A percentile compares a stretch with the other conserved stretches of the same genome.
Conservation (phyloP, 768 basidiomycete species). For the Tylopilus sp. region DNA sequence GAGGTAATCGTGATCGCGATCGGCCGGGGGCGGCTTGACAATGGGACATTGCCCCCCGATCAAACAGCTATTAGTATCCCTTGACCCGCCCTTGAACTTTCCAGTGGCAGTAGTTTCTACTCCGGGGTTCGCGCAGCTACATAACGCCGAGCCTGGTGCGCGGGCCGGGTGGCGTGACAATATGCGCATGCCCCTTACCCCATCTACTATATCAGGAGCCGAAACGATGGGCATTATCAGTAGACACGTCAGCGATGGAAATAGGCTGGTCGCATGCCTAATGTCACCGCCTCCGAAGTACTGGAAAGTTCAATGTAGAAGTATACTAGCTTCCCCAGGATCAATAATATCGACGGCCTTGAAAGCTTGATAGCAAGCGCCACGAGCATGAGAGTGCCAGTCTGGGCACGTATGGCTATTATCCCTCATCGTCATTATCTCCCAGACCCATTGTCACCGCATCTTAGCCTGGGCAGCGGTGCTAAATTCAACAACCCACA, state of each 20-base stretch:
- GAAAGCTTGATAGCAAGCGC: neutral
- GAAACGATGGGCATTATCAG: neutral
- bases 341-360: neutral
- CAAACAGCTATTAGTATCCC: neutral
- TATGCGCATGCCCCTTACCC: neutral
- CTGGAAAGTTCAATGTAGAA: neutral
- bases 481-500: neutral
- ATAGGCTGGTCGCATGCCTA: neutral
- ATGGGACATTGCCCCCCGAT: neutral
- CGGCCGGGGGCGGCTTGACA: neutral
- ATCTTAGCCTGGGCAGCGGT: neutral
- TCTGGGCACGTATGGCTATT: slow-evolving; percentile 20
- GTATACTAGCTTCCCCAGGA: neutral
- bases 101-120: neutral
- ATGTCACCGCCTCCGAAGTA: neutral
- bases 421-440: slow-evolving; percentile 8
- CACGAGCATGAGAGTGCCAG: neutral
- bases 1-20: neutral
- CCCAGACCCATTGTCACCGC: slow-evolving; percentile 13
- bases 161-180: too few relatives aligned
- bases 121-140: neutral
- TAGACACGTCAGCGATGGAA: neutral
- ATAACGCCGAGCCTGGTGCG: too few relatives aligned
- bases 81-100: neutral
- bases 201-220: neutral